Percentiles rank a stretch among this genome's conserved stretches.
phyloP scores from a whole-genome alignment of 345 rosid genomes.

The Linum usitatissimum region DNA sequence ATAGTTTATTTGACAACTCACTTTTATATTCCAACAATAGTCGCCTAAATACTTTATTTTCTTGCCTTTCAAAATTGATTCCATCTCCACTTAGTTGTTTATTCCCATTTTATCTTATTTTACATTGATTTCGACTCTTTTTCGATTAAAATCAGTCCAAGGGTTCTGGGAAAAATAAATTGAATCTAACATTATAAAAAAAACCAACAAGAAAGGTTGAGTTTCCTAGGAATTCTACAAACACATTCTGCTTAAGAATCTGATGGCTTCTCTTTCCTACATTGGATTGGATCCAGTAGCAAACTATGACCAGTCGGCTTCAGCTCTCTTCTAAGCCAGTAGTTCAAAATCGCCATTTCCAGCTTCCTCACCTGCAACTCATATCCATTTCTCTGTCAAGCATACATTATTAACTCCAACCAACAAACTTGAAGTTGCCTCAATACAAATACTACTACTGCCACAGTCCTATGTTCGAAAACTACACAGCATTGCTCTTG shows the following conservation, averaged over 20 bases:
- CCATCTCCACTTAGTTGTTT: too few relatives aligned
- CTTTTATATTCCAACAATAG: too few relatives aligned
- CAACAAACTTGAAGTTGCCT: background rate
- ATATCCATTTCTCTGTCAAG: background rate
- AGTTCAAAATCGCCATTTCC: slow-evolving; percentile 43
- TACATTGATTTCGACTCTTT: too few relatives aligned
- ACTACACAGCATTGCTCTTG: background rate
- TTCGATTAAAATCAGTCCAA: too few relatives aligned
- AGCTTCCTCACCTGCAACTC: slow-evolving; percentile 73
- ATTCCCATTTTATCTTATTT: too few relatives aligned
- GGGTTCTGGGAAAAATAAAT: too few relatives aligned
- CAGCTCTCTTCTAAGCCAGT: slow-evolving; percentile 58
- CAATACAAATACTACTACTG: background rate
- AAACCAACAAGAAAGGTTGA: background rate
- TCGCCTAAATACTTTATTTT: too few relatives aligned
- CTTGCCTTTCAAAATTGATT: too few relatives aligned
- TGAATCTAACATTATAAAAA: too few relatives aligned
- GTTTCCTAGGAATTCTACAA: background rate
- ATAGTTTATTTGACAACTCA: too few relatives aligned
- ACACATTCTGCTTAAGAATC: background rate
- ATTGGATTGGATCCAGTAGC: slow-evolving; percentile 43
- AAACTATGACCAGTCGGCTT: slow-evolving; percentile 53
- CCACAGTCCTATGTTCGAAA: background rate
- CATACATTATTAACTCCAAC: background rate
- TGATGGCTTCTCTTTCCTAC: slow-evolving; percentile 33